Evolutionary conservation across 257 asterid genomes (phyloP).

Genomic region (Coffea eugenioides): DNA sequence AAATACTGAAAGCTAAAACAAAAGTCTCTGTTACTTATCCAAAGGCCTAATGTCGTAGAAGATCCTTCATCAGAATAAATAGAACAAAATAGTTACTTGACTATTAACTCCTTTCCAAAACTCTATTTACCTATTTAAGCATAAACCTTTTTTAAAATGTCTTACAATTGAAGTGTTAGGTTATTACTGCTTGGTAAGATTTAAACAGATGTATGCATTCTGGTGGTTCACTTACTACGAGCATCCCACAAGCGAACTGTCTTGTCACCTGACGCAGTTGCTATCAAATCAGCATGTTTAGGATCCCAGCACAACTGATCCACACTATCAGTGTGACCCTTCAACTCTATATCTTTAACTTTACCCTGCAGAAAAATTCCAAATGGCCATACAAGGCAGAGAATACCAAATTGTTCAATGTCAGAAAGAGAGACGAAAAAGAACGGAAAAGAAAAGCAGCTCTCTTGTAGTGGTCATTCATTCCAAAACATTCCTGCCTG

Average conservation of each 20-base stretch:
- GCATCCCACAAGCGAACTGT: slow-evolving; percentile 99
- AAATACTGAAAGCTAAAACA: not conserved
- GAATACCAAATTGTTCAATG: not conserved
- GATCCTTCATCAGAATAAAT: not conserved
- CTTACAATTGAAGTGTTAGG: not conserved
- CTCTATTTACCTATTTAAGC: not conserved
- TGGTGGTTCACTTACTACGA: slow-evolving; percentile 63
- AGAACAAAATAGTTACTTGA: not conserved
- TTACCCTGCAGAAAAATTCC: slow-evolving; percentile 55
- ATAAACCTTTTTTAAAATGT: not conserved
- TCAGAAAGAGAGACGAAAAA: not conserved
- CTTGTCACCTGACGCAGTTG: slow-evolving; percentile 98
- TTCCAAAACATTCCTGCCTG: not conserved
- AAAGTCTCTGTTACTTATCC: not conserved
- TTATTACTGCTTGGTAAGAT: not conserved
- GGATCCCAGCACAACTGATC: slow-evolving; percentile 99
- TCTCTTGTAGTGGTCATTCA: not conserved
- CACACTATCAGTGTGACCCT: slow-evolving; percentile 95
- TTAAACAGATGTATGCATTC: not conserved
- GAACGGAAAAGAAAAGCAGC: not conserved
- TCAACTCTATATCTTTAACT: slow-evolving; percentile 85
- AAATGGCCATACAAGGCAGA: slow-evolving; percentile 5
- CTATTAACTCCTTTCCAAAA: not conserved
- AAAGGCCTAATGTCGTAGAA: not conserved
- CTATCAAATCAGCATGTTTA: slow-evolving; percentile 89